A percentile compares a stretch with the other conserved stretches of the same genome.
Evolutionary conservation across 2,329 filamentous ascomycete species (phyloP).

Genomic region (Colletotrichum scovillei): DNA sequence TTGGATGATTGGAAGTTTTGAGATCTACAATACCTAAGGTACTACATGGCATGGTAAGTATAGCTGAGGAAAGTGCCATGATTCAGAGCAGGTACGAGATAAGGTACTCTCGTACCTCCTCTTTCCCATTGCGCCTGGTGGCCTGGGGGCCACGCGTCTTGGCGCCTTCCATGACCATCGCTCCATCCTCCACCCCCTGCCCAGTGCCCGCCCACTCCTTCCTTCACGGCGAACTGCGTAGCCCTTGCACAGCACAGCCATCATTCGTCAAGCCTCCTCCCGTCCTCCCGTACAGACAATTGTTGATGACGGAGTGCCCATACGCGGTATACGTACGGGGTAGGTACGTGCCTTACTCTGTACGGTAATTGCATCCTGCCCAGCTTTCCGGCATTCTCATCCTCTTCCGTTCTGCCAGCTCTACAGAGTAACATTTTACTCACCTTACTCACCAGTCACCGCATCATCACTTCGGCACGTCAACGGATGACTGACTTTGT

Average conservation of each 20-base stretch:
- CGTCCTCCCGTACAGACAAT: not conserved
- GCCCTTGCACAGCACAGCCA: not conserved
- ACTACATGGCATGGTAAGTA: too few species aligned
- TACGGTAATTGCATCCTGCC: not conserved
- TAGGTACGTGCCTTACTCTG: too few species aligned
- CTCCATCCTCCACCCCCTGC: not conserved
- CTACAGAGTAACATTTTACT: too few species aligned
- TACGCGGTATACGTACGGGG: too few species aligned
- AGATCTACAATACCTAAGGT: too few species aligned
- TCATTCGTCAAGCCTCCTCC: not conserved
- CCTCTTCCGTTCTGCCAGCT: not conserved
- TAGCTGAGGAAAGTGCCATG: not conserved
- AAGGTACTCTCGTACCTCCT: not conserved
- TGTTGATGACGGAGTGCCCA: not conserved
- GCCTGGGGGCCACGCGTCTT: slow-evolving; percentile 10
- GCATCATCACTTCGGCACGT: not conserved
- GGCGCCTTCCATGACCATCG: not conserved
- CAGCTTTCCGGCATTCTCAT: not conserved
- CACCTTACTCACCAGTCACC: not conserved
- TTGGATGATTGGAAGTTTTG: too few species aligned
- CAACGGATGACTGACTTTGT: not conserved
- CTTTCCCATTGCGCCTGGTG: not conserved
- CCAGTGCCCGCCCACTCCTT: not conserved
- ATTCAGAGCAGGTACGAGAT: not conserved
- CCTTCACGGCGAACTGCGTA: not conserved